phyloP scores from a whole-genome alignment of 495 filamentous ascomycete species.

The Daldinia childiae region DNA sequence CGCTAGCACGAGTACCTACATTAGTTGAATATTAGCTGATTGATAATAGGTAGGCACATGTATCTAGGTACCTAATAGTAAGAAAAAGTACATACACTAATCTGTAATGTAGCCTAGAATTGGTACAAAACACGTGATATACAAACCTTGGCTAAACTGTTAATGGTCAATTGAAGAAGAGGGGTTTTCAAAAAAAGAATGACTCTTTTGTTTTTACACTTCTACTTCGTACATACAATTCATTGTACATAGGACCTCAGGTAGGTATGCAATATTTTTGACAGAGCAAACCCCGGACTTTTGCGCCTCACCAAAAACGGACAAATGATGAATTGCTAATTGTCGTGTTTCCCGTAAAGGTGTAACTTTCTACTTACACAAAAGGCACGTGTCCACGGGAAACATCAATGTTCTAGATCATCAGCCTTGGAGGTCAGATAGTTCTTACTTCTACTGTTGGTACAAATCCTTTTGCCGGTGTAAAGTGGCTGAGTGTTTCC shows the following conservation, averaged over 20 bases:
- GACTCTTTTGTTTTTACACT: constrained; percentile 33
- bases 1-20: not conserved
- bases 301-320: not conserved
- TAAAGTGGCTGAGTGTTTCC: constrained; percentile 5
- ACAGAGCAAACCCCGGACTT: not conserved
- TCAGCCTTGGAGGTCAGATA: not conserved
- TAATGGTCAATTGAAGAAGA: constrained; percentile 26
- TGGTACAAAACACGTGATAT: constrained; percentile 19
- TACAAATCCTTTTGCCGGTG: constrained; percentile 6
- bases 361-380: constrained; percentile 9
- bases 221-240: constrained; percentile 3
- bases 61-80: too few species aligned
- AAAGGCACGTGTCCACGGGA: constrained; percentile 16
- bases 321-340: constrained; percentile 7
- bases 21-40: not conserved
- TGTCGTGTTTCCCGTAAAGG: constrained; percentile 14
- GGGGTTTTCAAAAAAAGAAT: constrained; percentile 13
- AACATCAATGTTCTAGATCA: constrained; percentile 28
- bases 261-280: not conserved
- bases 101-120: constrained; percentile 19
- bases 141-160: constrained; percentile 3
- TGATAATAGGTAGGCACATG: not conserved
- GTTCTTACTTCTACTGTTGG: not conserved
- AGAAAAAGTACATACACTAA: too few species aligned
- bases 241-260: not conserved